These are phyloP conservation scores for Zea mays DNA, from an alignment of 176 grass and related monocot genomes.

Conservation along the genomic window DNA sequence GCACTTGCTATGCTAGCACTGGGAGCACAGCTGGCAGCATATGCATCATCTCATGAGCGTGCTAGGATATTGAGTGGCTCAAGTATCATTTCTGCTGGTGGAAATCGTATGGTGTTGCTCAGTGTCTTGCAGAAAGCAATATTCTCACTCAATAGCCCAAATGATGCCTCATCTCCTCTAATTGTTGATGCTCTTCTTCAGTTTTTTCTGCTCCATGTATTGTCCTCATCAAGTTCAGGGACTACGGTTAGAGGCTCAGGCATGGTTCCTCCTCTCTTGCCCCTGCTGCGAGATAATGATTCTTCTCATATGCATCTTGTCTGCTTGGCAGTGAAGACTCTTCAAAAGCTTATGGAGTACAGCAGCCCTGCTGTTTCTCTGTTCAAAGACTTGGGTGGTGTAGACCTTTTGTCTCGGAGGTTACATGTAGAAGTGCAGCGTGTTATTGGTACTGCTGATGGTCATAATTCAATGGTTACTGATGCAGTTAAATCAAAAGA, in stretches of 20 bases:
- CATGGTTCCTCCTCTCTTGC: slow-evolving; percentile 84
- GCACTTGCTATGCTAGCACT: slow-evolving; percentile 95
- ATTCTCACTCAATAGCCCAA: slow-evolving; percentile 72
- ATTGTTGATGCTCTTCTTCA: slow-evolving; percentile 97
- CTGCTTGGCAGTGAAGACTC: slow-evolving; percentile 85
- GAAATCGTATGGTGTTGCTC: slow-evolving; percentile 93
- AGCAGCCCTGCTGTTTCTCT: slow-evolving; percentile 87
- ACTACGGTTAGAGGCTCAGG: slow-evolving; percentile 83
- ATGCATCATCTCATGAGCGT: slow-evolving; percentile 96
- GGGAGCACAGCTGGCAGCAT: slow-evolving; percentile 89
- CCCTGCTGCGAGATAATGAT: slow-evolving; percentile 89
- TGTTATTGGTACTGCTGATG: slow-evolving; percentile 66
- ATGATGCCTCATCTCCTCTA: slow-evolving; percentile 76
- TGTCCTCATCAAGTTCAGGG: slow-evolving; percentile 94
- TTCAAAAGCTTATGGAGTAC: slow-evolving; percentile 97
- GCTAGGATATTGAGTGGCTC: slow-evolving; percentile 89
- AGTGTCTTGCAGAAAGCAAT: slow-evolving; percentile 93
- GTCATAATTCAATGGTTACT: slow-evolving; percentile 53
- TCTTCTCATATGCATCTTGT: slow-evolving; percentile 80
- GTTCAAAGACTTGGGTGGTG: slow-evolving; percentile 95
- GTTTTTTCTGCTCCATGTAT: slow-evolving; percentile 99
- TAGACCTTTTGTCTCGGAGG: slow-evolving; percentile 79
- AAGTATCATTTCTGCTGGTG: slow-evolving; percentile 81
- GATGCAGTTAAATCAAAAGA: slow-evolving; percentile 71
- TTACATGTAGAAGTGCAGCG: slow-evolving; percentile 84